A percentile compares a stretch with the other conserved stretches of the same genome.
phyloP scores from a whole-genome alignment of 257 asterid genomes.

The Sherardia arvensis region DNA sequence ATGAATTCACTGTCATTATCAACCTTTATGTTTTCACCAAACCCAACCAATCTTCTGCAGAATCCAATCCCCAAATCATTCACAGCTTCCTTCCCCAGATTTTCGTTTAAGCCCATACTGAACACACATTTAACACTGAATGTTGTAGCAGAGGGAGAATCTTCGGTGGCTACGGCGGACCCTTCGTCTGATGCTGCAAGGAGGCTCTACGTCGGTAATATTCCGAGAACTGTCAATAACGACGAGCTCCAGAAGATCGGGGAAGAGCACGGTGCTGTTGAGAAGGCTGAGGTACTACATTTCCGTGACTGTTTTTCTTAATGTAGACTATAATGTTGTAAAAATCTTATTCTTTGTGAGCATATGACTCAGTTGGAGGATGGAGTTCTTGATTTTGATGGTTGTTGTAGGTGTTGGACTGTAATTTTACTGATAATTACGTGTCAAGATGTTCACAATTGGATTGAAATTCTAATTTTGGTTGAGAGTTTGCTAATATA shows the following conservation, averaged over 20 bases:
- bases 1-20: slow-evolving; percentile 49
- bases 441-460: background rate
- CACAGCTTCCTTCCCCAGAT: slow-evolving; percentile 21
- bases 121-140: slow-evolving; percentile 25
- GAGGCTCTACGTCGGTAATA: slow-evolving; percentile 71
- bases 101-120: slow-evolving; percentile 10
- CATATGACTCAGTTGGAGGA: background rate
- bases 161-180: slow-evolving; percentile 46
- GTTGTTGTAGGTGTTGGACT: background rate
- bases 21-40: slow-evolving; percentile 30
- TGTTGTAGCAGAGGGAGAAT: slow-evolving; percentile 47
- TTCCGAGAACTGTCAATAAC: slow-evolving; percentile 59
- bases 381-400: background rate
- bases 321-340: background rate
- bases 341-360: background rate
- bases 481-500: too few species aligned
- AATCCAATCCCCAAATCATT: slow-evolving; percentile 28
- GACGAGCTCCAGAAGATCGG: slow-evolving; percentile 69
- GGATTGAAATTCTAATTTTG: too few species aligned
- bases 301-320: background rate
- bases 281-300: slow-evolving; percentile 64
- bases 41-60: slow-evolving; percentile 22
- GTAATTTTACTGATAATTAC: background rate
- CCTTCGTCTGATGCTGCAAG: slow-evolving; percentile 51
- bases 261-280: slow-evolving; percentile 72